Evolutionary conservation across 1,139 yeast species (phyloP), one percentile per base, ranked within the genome.

Genomic region (Saccharomyces hybrid): DNA sequence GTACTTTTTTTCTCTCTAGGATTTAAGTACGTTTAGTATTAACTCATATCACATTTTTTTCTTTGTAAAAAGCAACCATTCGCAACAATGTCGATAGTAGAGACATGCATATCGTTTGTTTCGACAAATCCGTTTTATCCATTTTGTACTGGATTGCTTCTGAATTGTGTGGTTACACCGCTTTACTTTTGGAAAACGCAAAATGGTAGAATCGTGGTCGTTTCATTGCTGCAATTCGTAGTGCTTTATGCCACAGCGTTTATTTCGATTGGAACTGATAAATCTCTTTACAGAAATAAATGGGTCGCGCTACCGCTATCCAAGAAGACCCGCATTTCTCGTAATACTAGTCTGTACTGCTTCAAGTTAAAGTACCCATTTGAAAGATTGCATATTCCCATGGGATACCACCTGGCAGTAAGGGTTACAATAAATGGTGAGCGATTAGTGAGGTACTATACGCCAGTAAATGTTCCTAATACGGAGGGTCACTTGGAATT

Each of bases 401-500:
- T 86, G 28, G 95, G 95, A 23, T 87, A 84, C 65, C 88, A 85
- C 66, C 74, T 86, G 52, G 87, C 86, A 28, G 73, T 74, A 29
- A 78, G 77, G 57, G 76, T 81, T 54, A 68, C 69, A 26, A 69
- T 83, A 48, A 80, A 81, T 57, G 88, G 82, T 46, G 77, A 78
- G 59, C 86, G 83, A 56, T 81, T 79, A 61, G 53, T 84, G 48
- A 78, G 91, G 64, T 84, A 82, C 69, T 86, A 86, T 64, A 81
- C 88, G 3, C 95, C 95, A 38, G 84, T 86, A 54, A 82, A 87
- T 32, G 82, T 85, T 58, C 81, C 80, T 62, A 79, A 77, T 61
- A 90, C 85, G 61, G 71, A 79, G 49, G 95, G 95, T 0, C 83
- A 83, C 64, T 84, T 86, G 61, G 95, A 86, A 65, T 77, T 86